A percentile compares a stretch with the other conserved stretches of the same genome.
Conservation (phyloP, 768 basidiomycete species). For the Pleurotus platypus region DNA sequence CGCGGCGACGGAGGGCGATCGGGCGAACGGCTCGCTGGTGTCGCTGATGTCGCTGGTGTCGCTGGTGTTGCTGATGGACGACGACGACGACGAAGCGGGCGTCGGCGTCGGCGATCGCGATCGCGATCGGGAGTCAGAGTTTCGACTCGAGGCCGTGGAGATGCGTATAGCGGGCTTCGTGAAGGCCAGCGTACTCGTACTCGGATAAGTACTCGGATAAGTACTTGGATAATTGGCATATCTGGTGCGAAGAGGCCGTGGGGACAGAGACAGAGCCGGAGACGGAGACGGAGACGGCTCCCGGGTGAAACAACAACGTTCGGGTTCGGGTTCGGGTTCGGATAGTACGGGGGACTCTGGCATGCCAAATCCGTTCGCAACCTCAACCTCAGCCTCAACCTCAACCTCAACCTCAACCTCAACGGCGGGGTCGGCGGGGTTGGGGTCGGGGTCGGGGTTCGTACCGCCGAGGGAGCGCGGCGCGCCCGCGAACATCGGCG, state of each 20-base stretch:
- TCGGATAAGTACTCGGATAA: too few species aligned
- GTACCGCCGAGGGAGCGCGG: background rate
- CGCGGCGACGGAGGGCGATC: slow-evolving; percentile 30
- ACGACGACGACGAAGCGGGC: background rate
- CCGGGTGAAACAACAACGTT: background rate
- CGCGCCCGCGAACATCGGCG: background rate
- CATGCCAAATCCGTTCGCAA: background rate
- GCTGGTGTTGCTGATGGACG: background rate
- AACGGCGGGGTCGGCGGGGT: background rate
- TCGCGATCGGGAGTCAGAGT: background rate
- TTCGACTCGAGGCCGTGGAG: background rate
- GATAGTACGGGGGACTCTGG: background rate
- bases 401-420: too few species aligned
- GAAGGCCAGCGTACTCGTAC: too few species aligned
- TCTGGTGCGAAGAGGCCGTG: background rate
- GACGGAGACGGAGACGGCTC: too few species aligned
- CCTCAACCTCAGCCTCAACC: too few species aligned
- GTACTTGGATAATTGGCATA: background rate
- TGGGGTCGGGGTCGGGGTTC: too few species aligned
- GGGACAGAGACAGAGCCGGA: too few species aligned
- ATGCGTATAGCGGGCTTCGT: background rate
- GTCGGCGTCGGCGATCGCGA: background rate
- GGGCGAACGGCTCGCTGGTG: background rate
- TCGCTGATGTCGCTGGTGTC: background rate
- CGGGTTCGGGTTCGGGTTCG: background rate